These are phyloP conservation scores for Penicillium taxi DNA, from an alignment of 495 filamentous ascomycete species.

Conservation along the genomic window DNA sequence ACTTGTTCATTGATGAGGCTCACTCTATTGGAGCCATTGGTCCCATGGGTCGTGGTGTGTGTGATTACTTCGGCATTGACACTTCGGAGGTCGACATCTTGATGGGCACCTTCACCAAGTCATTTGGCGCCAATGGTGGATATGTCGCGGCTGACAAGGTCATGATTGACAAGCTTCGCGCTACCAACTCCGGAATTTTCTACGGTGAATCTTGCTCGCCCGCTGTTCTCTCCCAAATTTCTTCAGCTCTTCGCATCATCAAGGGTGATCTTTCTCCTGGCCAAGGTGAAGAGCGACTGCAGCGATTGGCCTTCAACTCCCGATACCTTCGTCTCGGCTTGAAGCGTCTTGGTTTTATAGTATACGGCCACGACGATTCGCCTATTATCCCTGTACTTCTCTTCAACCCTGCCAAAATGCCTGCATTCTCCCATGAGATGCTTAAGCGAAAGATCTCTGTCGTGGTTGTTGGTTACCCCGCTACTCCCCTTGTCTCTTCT, in stretches of 20 bases:
- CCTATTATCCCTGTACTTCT: slow-evolving; percentile 91
- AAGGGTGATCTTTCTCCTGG: slow-evolving; percentile 78
- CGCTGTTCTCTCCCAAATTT: slow-evolving; percentile 80
- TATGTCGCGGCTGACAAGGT: slow-evolving; percentile 87
- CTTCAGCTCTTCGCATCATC: slow-evolving; percentile 76
- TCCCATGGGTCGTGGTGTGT: slow-evolving; percentile 80
- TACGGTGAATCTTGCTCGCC: slow-evolving; percentile 86
- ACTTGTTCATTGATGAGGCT: slow-evolving; percentile 91
- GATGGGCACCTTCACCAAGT: slow-evolving; percentile 98
- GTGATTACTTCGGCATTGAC: slow-evolving; percentile 92
- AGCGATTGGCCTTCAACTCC: slow-evolving; percentile 96
- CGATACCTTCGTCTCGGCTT: slow-evolving; percentile 93
- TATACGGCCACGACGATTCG: slow-evolving; percentile 94
- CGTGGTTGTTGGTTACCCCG: slow-evolving; percentile 94
- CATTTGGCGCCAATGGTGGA: slow-evolving; percentile 95
- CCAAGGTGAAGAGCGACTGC: slow-evolving; percentile 90
- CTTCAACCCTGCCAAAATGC: slow-evolving; percentile 96
- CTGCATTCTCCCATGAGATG: slow-evolving; percentile 98
- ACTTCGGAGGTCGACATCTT: slow-evolving; percentile 85
- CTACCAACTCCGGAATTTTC: slow-evolving; percentile 75
- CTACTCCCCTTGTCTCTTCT: slow-evolving; percentile 91
- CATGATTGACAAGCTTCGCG: slow-evolving; percentile 84
- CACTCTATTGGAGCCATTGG: slow-evolving; percentile 94
- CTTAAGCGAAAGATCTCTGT: slow-evolving; percentile 95
- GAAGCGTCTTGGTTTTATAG: slow-evolving; percentile 94